Conservation (phyloP, 345 rosid species). For the Euphorbia peplus region DNA sequence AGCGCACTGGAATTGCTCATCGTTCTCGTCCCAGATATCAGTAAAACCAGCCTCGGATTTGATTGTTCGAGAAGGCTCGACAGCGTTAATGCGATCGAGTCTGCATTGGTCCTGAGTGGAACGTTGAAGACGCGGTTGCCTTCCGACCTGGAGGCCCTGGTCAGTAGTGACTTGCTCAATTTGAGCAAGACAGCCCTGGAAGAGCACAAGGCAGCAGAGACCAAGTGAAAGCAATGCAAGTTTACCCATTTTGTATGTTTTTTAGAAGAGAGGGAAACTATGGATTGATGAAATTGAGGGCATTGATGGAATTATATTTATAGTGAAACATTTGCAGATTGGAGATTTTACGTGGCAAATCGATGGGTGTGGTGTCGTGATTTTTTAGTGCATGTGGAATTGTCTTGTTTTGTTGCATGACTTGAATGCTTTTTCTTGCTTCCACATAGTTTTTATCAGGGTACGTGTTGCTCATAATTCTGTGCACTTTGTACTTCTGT, state of each 20-base stretch:
- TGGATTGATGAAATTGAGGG: neutral
- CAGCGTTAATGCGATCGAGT: slow-evolving; percentile 28
- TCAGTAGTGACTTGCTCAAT: slow-evolving; percentile 5
- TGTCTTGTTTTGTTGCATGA: slow-evolving; percentile 14
- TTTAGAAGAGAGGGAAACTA: neutral
- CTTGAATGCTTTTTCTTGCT: neutral
- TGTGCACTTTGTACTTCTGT: too few species aligned
- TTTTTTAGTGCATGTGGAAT: slow-evolving; percentile 3
- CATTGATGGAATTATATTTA: neutral
- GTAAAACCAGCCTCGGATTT: slow-evolving; percentile 41
- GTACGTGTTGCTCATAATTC: slow-evolving; percentile 4
- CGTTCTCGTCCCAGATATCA: slow-evolving; percentile 41
- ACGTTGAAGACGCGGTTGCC: slow-evolving; percentile 19
- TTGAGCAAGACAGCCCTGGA: slow-evolving; percentile 6
- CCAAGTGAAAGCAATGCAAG: slow-evolving; percentile 11
- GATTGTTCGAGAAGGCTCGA: slow-evolving; percentile 28
- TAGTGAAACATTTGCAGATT: neutral
- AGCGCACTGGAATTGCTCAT: slow-evolving; percentile 41
- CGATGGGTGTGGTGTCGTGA: neutral
- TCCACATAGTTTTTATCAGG: slow-evolving; percentile 5
- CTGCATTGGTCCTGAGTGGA: slow-evolving; percentile 27
- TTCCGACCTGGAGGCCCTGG: neutral
- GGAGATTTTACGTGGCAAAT: slow-evolving; percentile 16
- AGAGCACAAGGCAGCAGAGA: slow-evolving; percentile 14
- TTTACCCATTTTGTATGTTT: slow-evolving; percentile 7